Evolutionary conservation across 2,329 filamentous ascomycete species (phyloP).

Genomic region (Fusarium paranaense): DNA sequence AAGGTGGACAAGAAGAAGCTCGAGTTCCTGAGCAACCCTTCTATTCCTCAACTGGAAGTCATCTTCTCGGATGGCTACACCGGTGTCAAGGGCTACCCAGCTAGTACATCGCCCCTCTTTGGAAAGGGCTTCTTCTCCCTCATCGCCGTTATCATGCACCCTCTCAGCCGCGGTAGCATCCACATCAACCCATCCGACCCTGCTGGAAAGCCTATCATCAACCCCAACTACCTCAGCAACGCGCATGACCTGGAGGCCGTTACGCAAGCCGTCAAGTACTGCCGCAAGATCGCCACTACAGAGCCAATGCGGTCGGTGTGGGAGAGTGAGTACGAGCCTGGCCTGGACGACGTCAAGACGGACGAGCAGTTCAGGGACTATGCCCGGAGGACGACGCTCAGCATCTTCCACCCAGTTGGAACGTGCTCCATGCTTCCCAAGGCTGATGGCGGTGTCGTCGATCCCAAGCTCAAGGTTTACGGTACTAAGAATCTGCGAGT

Average conservation of each 20-base stretch:
- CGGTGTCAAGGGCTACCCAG: conserved; percentile 45
- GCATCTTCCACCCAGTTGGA: conserved; percentile 54
- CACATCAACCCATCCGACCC: conserved; percentile 36
- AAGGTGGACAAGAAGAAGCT: conserved; percentile 54
- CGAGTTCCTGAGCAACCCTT: conserved; percentile 49
- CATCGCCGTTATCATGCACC: conserved; percentile 70
- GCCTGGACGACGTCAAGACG: conserved; percentile 28
- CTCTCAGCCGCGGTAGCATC: conserved; percentile 55
- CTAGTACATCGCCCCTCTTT: conserved; percentile 37
- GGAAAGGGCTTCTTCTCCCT: conserved; percentile 55
- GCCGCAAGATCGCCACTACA: conserved; percentile 46
- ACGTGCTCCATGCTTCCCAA: conserved; percentile 61
- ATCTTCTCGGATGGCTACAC: conserved; percentile 48
- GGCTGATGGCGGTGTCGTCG: conserved; percentile 59
- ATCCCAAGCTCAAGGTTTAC: conserved; percentile 57
- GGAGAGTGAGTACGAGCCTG: conserved; percentile 50
- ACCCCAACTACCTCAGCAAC: conserved; percentile 43
- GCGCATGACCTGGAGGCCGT: conserved; percentile 48
- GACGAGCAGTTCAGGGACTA: conserved; percentile 32
- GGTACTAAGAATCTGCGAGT: conserved; percentile 61
- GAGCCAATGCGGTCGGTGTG: conserved; percentile 48
- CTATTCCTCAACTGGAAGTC: conserved; percentile 43
- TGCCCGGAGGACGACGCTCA: conserved; percentile 31
- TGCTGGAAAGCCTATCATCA: conserved; percentile 35
- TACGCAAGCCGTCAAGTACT: conserved; percentile 47